Conservation (phyloP, 257 asterid species). For the Ophiorrhiza pumila region DNA sequence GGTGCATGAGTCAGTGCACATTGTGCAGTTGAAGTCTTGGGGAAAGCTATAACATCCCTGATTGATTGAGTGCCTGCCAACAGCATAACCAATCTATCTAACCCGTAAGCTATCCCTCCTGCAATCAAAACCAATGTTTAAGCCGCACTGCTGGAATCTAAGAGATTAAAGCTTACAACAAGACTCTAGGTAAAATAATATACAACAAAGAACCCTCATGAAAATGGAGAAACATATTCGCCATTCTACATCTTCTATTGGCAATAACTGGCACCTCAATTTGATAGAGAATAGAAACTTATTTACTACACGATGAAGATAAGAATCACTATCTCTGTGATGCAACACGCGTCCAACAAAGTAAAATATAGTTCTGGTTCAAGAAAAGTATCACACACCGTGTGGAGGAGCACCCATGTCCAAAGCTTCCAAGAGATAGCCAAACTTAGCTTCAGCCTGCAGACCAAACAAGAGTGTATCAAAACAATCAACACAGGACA, state of each 20-base stretch:
- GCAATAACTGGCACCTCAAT: neutral
- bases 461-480: neutral
- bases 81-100: slow-evolving; percentile 86
- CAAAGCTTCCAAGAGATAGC: slow-evolving; percentile 93
- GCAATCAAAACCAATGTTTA: slow-evolving; percentile 8
- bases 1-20: slow-evolving; percentile 92
- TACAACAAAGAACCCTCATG: neutral
- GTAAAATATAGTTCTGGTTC: neutral
- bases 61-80: slow-evolving; percentile 76
- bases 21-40: slow-evolving; percentile 89
- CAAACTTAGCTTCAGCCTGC: slow-evolving; percentile 95
- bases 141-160: neutral
- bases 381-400: slow-evolving; percentile 40
- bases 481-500: neutral
- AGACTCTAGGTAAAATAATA: neutral
- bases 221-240: neutral
- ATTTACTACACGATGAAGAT: neutral
- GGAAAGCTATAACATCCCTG: slow-evolving; percentile 94
- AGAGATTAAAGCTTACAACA: neutral
- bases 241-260: neutral
- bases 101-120: slow-evolving; percentile 95
- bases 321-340: neutral
- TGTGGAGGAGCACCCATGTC: slow-evolving; percentile 99
- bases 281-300: neutral
- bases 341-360: too few relatives aligned